phyloP scores from a whole-genome alignment of 2,329 filamentous ascomycete species.

The Aspergillus proliferans region DNA sequence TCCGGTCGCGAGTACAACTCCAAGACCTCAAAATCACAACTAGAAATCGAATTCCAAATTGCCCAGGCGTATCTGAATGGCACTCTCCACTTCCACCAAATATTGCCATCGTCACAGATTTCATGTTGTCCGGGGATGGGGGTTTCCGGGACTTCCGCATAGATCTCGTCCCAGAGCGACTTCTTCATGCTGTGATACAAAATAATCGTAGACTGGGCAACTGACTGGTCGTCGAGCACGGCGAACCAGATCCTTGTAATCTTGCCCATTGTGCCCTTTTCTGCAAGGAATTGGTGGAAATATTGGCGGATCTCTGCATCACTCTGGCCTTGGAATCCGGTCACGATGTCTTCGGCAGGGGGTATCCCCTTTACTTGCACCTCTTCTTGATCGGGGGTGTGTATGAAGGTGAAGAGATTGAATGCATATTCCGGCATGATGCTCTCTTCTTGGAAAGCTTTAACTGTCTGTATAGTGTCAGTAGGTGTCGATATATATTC shows the following conservation, averaged over 20 bases:
- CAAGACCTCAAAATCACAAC: background rate
- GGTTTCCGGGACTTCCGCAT: background rate
- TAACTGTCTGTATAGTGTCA: background rate
- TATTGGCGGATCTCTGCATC: background rate
- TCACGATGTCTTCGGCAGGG: background rate
- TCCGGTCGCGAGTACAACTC: background rate
- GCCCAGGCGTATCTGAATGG: background rate
- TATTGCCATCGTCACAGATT: background rate
- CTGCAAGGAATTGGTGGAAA: background rate
- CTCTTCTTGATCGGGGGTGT: background rate
- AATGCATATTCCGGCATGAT: background rate
- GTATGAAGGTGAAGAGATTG: background rate
- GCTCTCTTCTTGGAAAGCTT: background rate
- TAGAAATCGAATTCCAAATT: background rate
- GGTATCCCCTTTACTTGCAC: background rate
- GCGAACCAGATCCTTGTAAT: background rate
- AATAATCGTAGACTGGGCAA: background rate
- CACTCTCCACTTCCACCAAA: background rate
- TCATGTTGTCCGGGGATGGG: background rate
- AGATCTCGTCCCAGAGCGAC: background rate
- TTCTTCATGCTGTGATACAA: background rate
- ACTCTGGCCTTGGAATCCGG: background rate
- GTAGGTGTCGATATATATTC: background rate
- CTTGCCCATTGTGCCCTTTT: background rate
- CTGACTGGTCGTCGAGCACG: background rate